phyloP scores from a whole-genome alignment of 345 rosid genomes.

The Microthlaspi erraticum region DNA sequence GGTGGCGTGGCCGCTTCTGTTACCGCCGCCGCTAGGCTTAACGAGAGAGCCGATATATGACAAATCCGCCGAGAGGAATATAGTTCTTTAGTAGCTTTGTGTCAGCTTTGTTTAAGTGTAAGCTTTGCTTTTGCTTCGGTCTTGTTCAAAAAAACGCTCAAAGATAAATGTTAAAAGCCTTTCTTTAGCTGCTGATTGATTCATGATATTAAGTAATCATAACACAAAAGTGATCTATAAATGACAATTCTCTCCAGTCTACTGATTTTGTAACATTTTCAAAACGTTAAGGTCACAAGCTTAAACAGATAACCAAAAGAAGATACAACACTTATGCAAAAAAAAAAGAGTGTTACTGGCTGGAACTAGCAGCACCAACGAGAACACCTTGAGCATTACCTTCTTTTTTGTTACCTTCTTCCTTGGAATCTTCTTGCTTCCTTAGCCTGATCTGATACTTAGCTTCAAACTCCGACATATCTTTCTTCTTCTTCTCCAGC shows the following conservation, averaged over 20 bases:
- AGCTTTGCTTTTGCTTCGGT: slow-evolving; percentile 56
- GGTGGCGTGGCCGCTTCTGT: slow-evolving; percentile 75
- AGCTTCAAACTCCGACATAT: slow-evolving; percentile 75
- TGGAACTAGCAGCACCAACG: slow-evolving; percentile 83
- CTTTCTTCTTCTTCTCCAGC: slow-evolving; percentile 81
- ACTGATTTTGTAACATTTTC: slow-evolving; percentile 29
- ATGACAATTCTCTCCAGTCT: slow-evolving; percentile 31
- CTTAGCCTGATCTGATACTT: slow-evolving; percentile 87
- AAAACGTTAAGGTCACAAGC: slow-evolving; percentile 27
- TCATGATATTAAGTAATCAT: not conserved
- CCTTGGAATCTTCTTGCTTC: slow-evolving; percentile 49
- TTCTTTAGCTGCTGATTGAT: not conserved
- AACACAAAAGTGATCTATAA: slow-evolving; percentile 34
- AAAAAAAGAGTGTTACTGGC: slow-evolving; percentile 36
- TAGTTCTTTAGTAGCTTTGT: slow-evolving; percentile 50
- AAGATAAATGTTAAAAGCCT: not conserved
- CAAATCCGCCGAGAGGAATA: not conserved
- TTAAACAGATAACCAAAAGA: not conserved
- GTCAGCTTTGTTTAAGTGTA: too few species aligned
- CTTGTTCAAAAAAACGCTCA: not conserved
- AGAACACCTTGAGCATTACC: slow-evolving; percentile 96
- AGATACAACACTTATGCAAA: slow-evolving; percentile 17
- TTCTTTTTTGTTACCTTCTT: slow-evolving; percentile 53
- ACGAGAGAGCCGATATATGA: slow-evolving; percentile 47
- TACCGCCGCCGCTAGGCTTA: slow-evolving; percentile 72